phyloP scores from a whole-genome alignment of 1,139 yeast species.

The Meyerozyma guilliermondii region DNA sequence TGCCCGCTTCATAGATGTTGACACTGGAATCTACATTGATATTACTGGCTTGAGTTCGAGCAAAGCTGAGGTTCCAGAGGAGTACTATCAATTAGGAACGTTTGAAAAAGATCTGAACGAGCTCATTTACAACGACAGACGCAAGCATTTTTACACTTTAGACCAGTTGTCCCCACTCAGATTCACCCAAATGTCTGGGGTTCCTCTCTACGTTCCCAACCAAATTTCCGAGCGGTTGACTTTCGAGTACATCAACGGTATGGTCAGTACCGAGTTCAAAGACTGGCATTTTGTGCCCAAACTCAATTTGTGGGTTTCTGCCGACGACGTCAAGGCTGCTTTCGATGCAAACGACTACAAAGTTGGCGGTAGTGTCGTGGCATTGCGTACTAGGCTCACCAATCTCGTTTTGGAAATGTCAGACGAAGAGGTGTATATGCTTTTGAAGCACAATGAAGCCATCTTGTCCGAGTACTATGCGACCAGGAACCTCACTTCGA shows the following conservation, averaged over 20 bases:
- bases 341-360: slow-evolving; percentile 19
- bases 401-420: slow-evolving; percentile 12
- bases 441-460: slow-evolving; percentile 12
- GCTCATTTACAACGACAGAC: slow-evolving; percentile 17
- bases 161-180: slow-evolving; percentile 19
- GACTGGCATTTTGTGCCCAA: slow-evolving; percentile 27
- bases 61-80: slow-evolving; percentile 9
- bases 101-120: slow-evolving; percentile 9
- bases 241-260: slow-evolving; percentile 23
- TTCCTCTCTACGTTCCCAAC: slow-evolving; percentile 23
- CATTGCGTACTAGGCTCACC: slow-evolving; percentile 7
- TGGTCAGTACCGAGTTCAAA: neutral
- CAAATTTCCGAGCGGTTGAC: slow-evolving; percentile 18
- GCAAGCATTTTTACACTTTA: slow-evolving; percentile 18
- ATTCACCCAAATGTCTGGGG: slow-evolving; percentile 22
- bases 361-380: slow-evolving; percentile 7
- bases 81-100: slow-evolving; percentile 8
- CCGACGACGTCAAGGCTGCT: slow-evolving; percentile 12
- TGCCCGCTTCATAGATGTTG: slow-evolving; percentile 17
- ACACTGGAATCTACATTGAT: slow-evolving; percentile 17
- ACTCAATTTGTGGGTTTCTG: slow-evolving; percentile 25
- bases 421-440: slow-evolving; percentile 13
- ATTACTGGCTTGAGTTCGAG: slow-evolving; percentile 13
- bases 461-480: slow-evolving; percentile 16
- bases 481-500: slow-evolving; percentile 11